These are phyloP conservation scores for Pisolithus microcarpus DNA, from an alignment of 768 basidiomycete species.

Conservation along the genomic window DNA sequence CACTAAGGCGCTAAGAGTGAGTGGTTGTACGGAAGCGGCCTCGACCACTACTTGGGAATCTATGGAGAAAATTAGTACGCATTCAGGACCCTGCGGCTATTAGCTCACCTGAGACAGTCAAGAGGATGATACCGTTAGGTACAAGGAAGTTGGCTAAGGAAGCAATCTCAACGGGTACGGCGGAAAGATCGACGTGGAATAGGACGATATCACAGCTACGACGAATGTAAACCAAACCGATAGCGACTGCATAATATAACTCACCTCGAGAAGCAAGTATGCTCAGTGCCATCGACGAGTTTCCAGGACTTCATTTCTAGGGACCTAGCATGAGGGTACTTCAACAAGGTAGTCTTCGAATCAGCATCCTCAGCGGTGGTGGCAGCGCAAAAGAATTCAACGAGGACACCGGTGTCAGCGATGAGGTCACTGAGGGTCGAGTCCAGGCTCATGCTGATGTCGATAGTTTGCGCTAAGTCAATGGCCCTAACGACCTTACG, in stretches of 20 bases:
- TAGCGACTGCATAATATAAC: neutral
- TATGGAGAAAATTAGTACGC: neutral
- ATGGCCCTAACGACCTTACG: slow-evolving; percentile 20
- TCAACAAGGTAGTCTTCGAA: slow-evolving; percentile 12
- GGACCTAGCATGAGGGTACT: slow-evolving; percentile 8
- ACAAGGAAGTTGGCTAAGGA: slow-evolving; percentile 21
- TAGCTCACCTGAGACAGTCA: slow-evolving; percentile 16
- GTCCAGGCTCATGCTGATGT: slow-evolving; percentile 14
- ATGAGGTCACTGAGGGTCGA: slow-evolving; percentile 11
- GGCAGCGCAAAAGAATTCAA: slow-evolving; percentile 15
- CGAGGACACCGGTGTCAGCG: slow-evolving; percentile 8
- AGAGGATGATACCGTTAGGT: slow-evolving; percentile 14
- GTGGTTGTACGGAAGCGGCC: slow-evolving; percentile 8
- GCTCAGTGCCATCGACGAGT: slow-evolving; percentile 3
- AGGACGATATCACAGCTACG: slow-evolving; percentile 13
- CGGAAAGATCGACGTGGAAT: slow-evolving; percentile 15
- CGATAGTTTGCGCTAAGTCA: slow-evolving; percentile 16
- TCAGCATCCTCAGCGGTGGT: slow-evolving; percentile 16
- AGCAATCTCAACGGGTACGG: slow-evolving; percentile 12
- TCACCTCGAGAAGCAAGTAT: slow-evolving; percentile 9
- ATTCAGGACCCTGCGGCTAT: neutral
- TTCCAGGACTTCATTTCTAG: slow-evolving; percentile 17
- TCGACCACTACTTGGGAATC: slow-evolving; percentile 14
- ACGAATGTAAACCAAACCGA: neutral
- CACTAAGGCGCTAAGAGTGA: slow-evolving; percentile 9